Base-by-base conservation (phyloP, 2,329 filamentous ascomycete genomes). In the Didymella glomerata region DNA sequence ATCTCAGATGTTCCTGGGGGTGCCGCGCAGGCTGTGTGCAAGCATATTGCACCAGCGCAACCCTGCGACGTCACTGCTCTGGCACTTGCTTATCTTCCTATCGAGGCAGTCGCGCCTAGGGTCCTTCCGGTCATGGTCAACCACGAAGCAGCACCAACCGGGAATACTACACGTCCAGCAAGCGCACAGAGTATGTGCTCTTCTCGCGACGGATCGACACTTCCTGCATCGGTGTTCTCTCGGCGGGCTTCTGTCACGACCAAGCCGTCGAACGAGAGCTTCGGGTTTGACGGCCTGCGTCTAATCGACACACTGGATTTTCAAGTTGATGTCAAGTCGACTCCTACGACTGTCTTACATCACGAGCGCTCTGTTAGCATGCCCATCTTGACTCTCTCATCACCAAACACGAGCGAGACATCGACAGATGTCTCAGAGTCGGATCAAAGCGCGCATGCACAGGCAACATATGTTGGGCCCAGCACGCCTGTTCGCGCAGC, bases 211-310 rank as follows among this genome's bases (percentile, higher is more conserved):
- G 48, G 22, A 3, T 14, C 22, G 7, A 16, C 48, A 5, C 14
- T n/a, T n/a, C 22, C 22, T 10, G 41, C 22, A 27, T 61, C 54
- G 1, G 20, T 57, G 11, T 61, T 59, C 16, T 57, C 57, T 2
- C 27, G 32, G 10, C 14, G n/a, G 10, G 45, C 48, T 16, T 63
- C 48, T 1, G 11, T 32, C 2, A 48, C 55, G 0, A 52, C 60
- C 1, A 63, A 53, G 20, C 58, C 57, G 1, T 60, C 61, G 11
- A 44, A 54, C 24, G 50, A 50, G 34, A 62, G 46, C 24, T 14
- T 45, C 5, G 13, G 24, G 25, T 20, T 20, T 24, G 44, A 40
- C 22, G 13, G 46, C 22, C 47, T 38, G 10, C 40, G 27, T 8
- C 44, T 51, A 7, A 38, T 56, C 11, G 34, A 48, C 9, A 48